Evolutionary conservation across 495 filamentous ascomycete species (phyloP).

Genomic region (Hypoxylon intermedium): DNA sequence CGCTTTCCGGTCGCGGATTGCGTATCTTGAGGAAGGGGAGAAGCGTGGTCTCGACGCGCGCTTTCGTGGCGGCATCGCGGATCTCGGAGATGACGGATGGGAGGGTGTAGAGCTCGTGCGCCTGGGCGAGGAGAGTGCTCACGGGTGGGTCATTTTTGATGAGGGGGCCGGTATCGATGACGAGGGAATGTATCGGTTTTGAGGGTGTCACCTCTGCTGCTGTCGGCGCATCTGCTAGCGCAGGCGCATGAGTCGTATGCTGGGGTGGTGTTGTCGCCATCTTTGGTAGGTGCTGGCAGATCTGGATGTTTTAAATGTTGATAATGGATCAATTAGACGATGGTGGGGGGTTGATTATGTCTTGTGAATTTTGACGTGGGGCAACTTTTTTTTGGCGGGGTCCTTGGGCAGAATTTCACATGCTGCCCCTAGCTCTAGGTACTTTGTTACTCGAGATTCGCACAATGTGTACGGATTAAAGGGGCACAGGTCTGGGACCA

Average conservation of each 20-base stretch:
- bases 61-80: constrained; percentile 79
- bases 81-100: constrained; percentile 90
- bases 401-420: constrained; percentile 30
- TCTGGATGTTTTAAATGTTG: neutral
- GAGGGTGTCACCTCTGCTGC: constrained; percentile 12
- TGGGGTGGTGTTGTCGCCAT: constrained; percentile 33
- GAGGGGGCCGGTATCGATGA: constrained; percentile 90
- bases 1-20: constrained; percentile 72
- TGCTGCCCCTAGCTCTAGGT: neutral
- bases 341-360: constrained; percentile 35
- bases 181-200: constrained; percentile 81
- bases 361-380: constrained; percentile 34
- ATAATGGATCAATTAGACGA: neutral
- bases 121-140: constrained; percentile 75
- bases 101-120: constrained; percentile 81
- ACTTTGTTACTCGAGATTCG: no score
- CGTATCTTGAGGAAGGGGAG: constrained; percentile 83
- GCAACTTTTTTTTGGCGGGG: constrained; percentile 39
- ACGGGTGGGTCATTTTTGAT: constrained; percentile 85
- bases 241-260: neutral
- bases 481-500: no score
- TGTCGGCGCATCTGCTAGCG: neutral
- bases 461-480: no score
- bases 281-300: constrained; percentile 4
- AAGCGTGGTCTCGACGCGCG: constrained; percentile 80